phyloP scores from a whole-genome alignment of 768 basidiomycete genomes.

The Leccinellum rugosiceps region DNA sequence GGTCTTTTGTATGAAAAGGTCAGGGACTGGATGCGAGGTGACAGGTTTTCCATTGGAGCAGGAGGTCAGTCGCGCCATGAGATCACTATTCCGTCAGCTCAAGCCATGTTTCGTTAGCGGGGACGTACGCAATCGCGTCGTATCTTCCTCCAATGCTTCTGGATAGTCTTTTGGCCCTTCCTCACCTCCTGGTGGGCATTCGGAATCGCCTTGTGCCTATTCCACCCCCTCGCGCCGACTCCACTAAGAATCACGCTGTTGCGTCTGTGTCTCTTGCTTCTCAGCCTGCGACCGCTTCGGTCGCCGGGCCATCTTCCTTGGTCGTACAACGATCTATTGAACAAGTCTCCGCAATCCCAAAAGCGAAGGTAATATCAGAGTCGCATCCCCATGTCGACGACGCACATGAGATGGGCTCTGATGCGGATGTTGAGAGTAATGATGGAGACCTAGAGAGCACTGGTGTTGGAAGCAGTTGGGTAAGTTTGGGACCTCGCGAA shows the following conservation, averaged over 20 bases:
- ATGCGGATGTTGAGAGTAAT: slow-evolving; percentile 69
- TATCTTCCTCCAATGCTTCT: slow-evolving; percentile 63
- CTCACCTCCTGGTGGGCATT: slow-evolving; percentile 58
- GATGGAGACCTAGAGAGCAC: slow-evolving; percentile 48
- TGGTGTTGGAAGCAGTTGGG: slow-evolving; percentile 63
- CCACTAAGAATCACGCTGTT: slow-evolving; percentile 26
- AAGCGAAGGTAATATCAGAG: slow-evolving; percentile 11
- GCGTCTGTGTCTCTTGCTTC: slow-evolving; percentile 15
- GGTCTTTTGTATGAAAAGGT: slow-evolving; percentile 40
- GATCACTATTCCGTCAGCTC: background rate
- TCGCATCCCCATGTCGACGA: slow-evolving; percentile 8
- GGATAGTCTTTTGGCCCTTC: slow-evolving; percentile 63
- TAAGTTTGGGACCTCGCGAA: slow-evolving; percentile 46
- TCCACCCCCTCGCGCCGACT: slow-evolving; percentile 40
- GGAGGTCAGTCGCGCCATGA: slow-evolving; percentile 53
- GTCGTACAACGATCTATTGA: slow-evolving; percentile 3
- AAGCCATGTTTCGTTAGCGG: slow-evolving; percentile 42
- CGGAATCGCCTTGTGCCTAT: slow-evolving; percentile 58
- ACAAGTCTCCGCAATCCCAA: slow-evolving; percentile 7
- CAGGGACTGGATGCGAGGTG: slow-evolving; percentile 59
- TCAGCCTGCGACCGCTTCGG: slow-evolving; percentile 9
- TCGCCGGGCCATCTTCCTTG: background rate
- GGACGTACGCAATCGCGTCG: slow-evolving; percentile 68
- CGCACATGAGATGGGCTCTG: slow-evolving; percentile 50
- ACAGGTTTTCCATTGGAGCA: slow-evolving; percentile 71